These are phyloP conservation scores for Penicillium robsamsonii DNA, from an alignment of 495 filamentous ascomycete species.

Conservation along the genomic window DNA sequence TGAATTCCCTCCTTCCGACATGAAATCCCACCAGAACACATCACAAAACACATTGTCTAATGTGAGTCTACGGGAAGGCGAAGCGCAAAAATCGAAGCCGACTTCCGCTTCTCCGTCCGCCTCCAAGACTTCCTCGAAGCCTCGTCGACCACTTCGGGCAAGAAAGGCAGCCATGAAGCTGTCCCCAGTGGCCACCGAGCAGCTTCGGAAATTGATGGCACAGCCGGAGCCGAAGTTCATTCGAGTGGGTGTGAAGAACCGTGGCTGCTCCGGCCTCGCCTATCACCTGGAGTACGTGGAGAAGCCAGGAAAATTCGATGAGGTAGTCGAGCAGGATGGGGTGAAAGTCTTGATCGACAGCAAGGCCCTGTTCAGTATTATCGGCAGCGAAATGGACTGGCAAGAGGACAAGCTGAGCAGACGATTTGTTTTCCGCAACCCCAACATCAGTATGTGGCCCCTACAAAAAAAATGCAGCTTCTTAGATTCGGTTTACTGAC, in stretches of 20 bases:
- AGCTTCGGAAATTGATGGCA: conserved; percentile 69
- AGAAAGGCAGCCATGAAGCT: conserved; percentile 91
- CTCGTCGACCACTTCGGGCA: conserved; percentile 67
- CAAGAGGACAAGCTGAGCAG: conserved; percentile 88
- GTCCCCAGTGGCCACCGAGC: conserved; percentile 70
- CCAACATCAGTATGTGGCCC: conserved; percentile 86
- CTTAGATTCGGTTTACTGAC: conserved; percentile 34
- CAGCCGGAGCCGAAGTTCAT: conserved; percentile 88
- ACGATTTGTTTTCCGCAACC: conserved; percentile 91
- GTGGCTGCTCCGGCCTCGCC: conserved; percentile 93
- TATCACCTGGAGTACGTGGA: conserved; percentile 97
- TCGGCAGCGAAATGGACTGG: conserved; percentile 99
- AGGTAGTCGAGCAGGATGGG: conserved; percentile 91
- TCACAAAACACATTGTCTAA: conserved; percentile 24
- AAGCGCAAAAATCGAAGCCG: conserved; percentile 61
- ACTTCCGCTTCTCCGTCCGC: conserved; percentile 30
- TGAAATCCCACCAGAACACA: conserved; percentile 21
- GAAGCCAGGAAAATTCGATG: conserved; percentile 81
- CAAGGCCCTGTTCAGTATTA: conserved; percentile 95
- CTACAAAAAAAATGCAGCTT: not conserved
- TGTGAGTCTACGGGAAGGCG: conserved; percentile 54
- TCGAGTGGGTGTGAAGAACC: conserved; percentile 88
- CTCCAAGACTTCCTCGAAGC: conserved; percentile 38
- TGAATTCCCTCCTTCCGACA: conserved; percentile 33
- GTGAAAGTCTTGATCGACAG: conserved; percentile 95